These are phyloP conservation scores for Lecanicillium sp. DNA, from an alignment of 2,329 filamentous ascomycete genomes.

Conservation along the genomic window DNA sequence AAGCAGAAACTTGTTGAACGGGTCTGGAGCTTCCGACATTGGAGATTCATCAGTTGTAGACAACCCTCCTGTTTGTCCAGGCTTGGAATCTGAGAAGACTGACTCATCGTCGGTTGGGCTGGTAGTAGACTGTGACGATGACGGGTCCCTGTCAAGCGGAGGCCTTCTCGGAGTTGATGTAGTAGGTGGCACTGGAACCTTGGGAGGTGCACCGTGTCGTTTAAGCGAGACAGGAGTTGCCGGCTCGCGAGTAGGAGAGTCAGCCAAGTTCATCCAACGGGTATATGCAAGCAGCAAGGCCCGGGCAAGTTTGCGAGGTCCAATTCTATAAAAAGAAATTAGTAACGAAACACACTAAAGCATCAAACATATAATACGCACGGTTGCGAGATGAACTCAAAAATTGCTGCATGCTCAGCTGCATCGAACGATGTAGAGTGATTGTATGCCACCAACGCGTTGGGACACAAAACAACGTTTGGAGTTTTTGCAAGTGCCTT, in stretches of 20 bases:
- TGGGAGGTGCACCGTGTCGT: too few relatives aligned
- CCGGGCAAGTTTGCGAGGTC: conserved; percentile 28
- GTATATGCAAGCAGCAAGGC: conserved; percentile 18
- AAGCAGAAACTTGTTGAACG: conserved; percentile 15
- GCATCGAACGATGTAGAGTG: conserved; percentile 13
- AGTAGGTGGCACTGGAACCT: too few relatives aligned
- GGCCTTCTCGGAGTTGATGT: background rate
- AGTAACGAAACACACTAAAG: background rate
- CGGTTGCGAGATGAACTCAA: conserved; percentile 31
- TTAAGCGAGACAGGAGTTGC: background rate
- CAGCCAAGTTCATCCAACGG: conserved; percentile 16
- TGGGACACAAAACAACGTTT: conserved; percentile 24
- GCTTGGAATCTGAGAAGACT: background rate
- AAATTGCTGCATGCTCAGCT: conserved; percentile 14
- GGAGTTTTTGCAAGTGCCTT: conserved; percentile 10
- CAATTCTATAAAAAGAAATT: conserved; percentile 16
- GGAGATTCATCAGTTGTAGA: background rate
- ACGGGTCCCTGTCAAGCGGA: background rate
- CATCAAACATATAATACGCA: conserved; percentile 12
- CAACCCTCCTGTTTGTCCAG: background rate
- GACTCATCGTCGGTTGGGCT: background rate
- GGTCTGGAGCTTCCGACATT: background rate
- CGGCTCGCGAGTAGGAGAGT: background rate
- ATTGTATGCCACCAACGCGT: conserved; percentile 22
- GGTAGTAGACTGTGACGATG: background rate